Base-by-base conservation (phyloP, 164 flowering plant species). In the Tetracentron sinense region DNA sequence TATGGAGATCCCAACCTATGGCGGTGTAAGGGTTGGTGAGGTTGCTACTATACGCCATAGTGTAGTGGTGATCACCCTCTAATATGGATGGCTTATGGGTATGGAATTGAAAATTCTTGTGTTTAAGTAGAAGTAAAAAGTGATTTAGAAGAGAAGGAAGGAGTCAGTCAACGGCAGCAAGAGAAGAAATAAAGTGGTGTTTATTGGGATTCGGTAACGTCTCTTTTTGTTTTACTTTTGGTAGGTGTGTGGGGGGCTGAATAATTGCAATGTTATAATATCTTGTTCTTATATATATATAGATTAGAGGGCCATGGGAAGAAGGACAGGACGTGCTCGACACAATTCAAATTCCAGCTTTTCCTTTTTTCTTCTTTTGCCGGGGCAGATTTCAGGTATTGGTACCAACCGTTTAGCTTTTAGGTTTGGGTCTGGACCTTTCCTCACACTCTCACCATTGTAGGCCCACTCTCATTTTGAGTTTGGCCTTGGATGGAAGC, bases 151-250 rank as follows among this genome's bases (percentile, higher is more conserved):
- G n/a, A n/a, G n/a, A n/a, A n/a, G n/a, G n/a, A n/a, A 22, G n/a
- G n/a, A 57, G 50, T 30, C 85, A 79, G 86, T 82, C 89, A 79
- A 85, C 78, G 69, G 78, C 48, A 38, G 67, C 47, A 50, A 73
- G 68, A 54, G 58, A 49, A 56, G n/a, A n/a, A n/a, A n/a, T 42
- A 51, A 61, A 57, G 57, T 57, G n/a, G n/a, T 65, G 54, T 65
- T 61, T 72, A 54, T 83, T 57, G 90, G 86, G 90, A 85, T 85
- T 70, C 79, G 74, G 66, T 42, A 75, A 74, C 51, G 27, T 16
- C 63, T 50, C 31, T 17, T 42, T n/a, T 60, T 44, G 23, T 60
- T 54, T 62, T 42, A 30, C 53, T 30, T 66, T 62, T 66, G 58
- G 33, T 54, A 50, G n/a, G n/a, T n/a, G 50, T 42, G 63, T 65